Percentiles rank a stretch among this genome's conserved stretches.
phyloP scores from a whole-genome alignment of 441 rosid genomes.

The Brassica balearica region DNA sequence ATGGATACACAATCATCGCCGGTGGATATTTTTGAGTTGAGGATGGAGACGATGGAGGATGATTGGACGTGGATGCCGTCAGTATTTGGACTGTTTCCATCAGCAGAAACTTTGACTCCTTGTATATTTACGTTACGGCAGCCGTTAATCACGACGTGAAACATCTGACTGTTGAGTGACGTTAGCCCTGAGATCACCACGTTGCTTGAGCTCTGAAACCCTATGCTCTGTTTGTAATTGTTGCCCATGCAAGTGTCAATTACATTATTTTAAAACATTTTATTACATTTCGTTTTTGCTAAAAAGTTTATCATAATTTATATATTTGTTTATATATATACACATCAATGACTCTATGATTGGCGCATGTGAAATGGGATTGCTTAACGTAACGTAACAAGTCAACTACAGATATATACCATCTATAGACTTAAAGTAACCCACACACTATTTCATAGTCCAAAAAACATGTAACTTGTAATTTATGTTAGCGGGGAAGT shows the following conservation, averaged over 20 bases:
- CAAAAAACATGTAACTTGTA: slow-evolving; percentile 8
- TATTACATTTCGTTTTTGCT: too few relatives aligned
- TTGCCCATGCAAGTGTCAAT: slow-evolving; percentile 21
- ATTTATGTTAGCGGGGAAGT: slow-evolving; percentile 10
- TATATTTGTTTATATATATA: not conserved
- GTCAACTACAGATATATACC: slow-evolving; percentile 20
- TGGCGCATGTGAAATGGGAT: slow-evolving; percentile 13
- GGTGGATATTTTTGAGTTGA: slow-evolving; percentile 58
- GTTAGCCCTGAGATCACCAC: slow-evolving; percentile 50
- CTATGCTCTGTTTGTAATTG: slow-evolving; percentile 52
- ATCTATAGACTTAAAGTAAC: not conserved
- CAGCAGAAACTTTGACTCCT: slow-evolving; percentile 56
- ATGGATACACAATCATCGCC: slow-evolving; percentile 86
- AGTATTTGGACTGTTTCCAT: slow-evolving; percentile 74
- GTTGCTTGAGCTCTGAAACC: slow-evolving; percentile 61
- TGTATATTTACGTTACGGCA: slow-evolving; percentile 59
- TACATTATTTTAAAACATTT: not conserved
- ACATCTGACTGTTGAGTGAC: slow-evolving; percentile 69
- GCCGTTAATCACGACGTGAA: slow-evolving; percentile 62
- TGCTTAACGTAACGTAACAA: not conserved
- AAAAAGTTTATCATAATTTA: not conserved
- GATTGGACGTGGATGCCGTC: slow-evolving; percentile 75
- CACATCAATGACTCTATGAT: slow-evolving; percentile 16
- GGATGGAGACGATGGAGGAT: slow-evolving; percentile 58
- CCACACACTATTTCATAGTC: not conserved